Conservation (phyloP, 345 rosid species). For the Syzygium aqueum region DNA sequence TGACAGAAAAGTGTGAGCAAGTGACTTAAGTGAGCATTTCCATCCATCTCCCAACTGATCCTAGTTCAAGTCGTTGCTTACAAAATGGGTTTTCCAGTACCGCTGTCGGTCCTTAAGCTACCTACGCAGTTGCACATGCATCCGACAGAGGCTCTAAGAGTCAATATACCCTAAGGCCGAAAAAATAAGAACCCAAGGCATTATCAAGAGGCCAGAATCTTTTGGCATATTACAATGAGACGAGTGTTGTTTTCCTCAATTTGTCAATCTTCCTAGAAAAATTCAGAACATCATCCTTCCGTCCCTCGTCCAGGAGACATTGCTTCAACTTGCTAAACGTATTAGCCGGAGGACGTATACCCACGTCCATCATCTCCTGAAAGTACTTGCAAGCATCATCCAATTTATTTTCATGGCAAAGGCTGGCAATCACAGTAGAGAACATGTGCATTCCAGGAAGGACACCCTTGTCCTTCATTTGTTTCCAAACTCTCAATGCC, state of each 20-base stretch:
- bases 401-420: conserved; percentile 49
- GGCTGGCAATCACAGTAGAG: conserved; percentile 44
- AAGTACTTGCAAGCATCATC: conserved; percentile 80
- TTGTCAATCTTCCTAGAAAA: conserved; percentile 52
- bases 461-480: conserved; percentile 68
- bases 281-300: conserved; percentile 30
- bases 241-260: conserved; percentile 49
- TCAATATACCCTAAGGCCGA: not conserved
- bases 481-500: conserved; percentile 60
- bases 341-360: conserved; percentile 70
- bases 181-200: not conserved
- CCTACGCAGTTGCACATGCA: not conserved
- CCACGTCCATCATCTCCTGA: conserved; percentile 75
- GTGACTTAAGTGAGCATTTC: not conserved
- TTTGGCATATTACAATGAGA: not conserved
- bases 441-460: conserved; percentile 92
- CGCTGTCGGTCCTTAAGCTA: not conserved
- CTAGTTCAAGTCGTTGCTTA: not conserved
- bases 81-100: not conserved
- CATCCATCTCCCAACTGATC: not conserved
- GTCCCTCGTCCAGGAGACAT: conserved; percentile 52
- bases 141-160: not conserved
- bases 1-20: not conserved
- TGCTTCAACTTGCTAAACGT: conserved; percentile 73
- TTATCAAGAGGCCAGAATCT: not conserved